Base-by-base conservation (phyloP, 345 rosid genomes). In the Triadica sebifera region DNA sequence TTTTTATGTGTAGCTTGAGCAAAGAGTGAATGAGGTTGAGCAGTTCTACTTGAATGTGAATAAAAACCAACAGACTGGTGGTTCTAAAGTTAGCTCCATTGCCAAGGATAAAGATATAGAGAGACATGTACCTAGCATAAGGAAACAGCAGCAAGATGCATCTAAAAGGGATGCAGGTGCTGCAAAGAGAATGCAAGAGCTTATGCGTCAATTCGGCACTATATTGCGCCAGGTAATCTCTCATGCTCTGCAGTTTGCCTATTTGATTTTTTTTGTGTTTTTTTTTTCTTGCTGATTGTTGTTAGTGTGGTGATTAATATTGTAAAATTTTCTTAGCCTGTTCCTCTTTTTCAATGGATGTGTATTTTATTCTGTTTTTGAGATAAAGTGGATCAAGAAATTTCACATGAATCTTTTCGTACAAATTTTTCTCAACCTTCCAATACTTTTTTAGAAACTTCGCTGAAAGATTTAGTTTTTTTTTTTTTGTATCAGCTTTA, bases 161-260 rank as follows among this genome's bases (percentile, higher is more conserved):
- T 79, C 88, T 0, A 84, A 85, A 51, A 77, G 97, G 61, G 98
- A 91, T 69, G 96, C 94, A 25, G 97, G 87, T 67, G 93, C 97
- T 84, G 87, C 90, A 5, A 96, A 96, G 83, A 82, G 98, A 85
- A 96, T 91, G 99, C 96, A 91, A 74, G 98, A 95, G 73, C 98
- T 95, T 17, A 90, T 95, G 85, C 98, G 92, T 59, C 99, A 93
- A 25, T 87, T 95, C 41, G 92, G 92, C 75, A 85, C 93, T 11
- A 90, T 93, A 69, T 77, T 95, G 69, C 88, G 88, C 4, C 94
- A 91, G 89, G 97, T 64, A 82, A 83, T 22, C 43, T 60, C 46
- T 17, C 22, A 39, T 62, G 16, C 41, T 20, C 5, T 7, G 7
- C 41, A 6, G 2, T 50, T 22, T 15, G 29, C 12, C n/a, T 24